Evolutionary conservation across 2,329 filamentous ascomycete genomes (phyloP).

Genomic region (Ophiostoma angusticollis): DNA sequence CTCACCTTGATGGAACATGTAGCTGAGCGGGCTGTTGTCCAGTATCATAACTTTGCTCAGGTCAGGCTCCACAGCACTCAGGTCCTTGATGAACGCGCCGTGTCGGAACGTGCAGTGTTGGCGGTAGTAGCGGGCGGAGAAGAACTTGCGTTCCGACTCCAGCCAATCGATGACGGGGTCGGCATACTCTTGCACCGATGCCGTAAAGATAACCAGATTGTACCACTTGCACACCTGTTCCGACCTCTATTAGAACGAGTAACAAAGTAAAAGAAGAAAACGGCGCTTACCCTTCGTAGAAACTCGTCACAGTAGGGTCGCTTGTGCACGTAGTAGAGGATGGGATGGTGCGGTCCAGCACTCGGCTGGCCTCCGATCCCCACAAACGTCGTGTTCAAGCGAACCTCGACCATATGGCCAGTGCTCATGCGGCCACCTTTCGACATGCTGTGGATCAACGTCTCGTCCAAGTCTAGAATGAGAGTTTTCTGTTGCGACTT

Average conservation of each 20-base stretch:
- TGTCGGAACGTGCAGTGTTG: conserved; percentile 95
- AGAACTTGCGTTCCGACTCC: conserved; percentile 92
- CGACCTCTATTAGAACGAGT: no score
- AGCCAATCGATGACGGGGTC: conserved; percentile 99
- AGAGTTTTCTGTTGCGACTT: conserved; percentile 72
- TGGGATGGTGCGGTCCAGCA: conserved; percentile 80
- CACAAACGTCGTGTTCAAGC: conserved; percentile 60
- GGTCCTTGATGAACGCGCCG: conserved; percentile 94
- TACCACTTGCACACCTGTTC: conserved; percentile 85
- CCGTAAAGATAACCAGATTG: conserved; percentile 91
- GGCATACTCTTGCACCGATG: conserved; percentile 95
- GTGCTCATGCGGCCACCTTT: conserved; percentile 93
- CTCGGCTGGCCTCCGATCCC: conserved; percentile 52
- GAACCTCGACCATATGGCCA: conserved; percentile 98
- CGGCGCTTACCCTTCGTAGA: conserved; percentile 54
- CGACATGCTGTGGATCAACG: conserved; percentile 93
- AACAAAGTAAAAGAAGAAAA: no score
- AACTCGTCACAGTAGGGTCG: conserved; percentile 96
- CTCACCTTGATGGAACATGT: conserved; percentile 95
- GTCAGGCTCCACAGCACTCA: conserved; percentile 91
- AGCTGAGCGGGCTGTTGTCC: conserved; percentile 96
- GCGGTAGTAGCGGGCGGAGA: conserved; percentile 83
- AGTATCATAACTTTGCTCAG: conserved; percentile 97
- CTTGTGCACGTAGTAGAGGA: conserved; percentile 98
- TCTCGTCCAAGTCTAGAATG: conserved; percentile 92